phyloP scores from a whole-genome alignment of 768 basidiomycete genomes.

The Tricholoma furcatifolium region DNA sequence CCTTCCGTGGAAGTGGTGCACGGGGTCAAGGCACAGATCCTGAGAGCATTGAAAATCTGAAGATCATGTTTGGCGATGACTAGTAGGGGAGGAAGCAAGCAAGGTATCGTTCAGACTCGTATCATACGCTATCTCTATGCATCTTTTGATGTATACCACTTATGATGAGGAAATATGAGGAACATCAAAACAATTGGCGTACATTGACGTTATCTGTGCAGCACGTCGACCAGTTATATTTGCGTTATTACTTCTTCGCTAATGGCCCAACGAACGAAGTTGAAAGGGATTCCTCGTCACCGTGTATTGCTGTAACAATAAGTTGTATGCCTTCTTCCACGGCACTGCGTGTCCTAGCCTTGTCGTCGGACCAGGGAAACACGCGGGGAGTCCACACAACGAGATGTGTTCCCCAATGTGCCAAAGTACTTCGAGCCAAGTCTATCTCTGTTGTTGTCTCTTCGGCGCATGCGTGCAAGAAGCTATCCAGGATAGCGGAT shows the following conservation, averaged over 20 bases:
- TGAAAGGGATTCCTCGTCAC: conserved; percentile 23
- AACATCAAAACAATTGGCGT: too few species aligned
- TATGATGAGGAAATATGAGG: too few species aligned
- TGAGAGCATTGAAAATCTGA: conserved; percentile 79
- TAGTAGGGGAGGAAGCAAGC: conserved; percentile 1
- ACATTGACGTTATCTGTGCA: too few species aligned
- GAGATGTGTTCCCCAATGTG: conserved; percentile 57
- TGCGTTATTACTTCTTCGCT: background rate
- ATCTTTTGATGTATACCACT: background rate
- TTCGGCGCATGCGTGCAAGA: conserved; percentile 44
- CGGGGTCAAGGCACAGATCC: conserved; percentile 48
- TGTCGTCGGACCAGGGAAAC: conserved; percentile 44
- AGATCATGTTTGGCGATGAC: conserved; percentile 70
- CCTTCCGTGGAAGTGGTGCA: conserved; percentile 58
- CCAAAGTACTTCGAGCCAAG: conserved; percentile 33
- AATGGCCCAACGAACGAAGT: conserved; percentile 26
- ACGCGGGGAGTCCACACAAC: conserved; percentile 48
- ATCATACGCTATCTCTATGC: background rate
- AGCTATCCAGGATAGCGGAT: conserved; percentile 36
- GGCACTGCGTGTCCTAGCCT: conserved; percentile 44
- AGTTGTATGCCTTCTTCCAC: conserved; percentile 50
- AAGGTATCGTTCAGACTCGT: background rate
- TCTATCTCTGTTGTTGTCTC: conserved; percentile 23
- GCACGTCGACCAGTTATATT: too few species aligned
- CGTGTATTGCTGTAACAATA: conserved; percentile 33